Conservation (phyloP, 805 yeast species). For the Jamesozyma jinghongensis region DNA sequence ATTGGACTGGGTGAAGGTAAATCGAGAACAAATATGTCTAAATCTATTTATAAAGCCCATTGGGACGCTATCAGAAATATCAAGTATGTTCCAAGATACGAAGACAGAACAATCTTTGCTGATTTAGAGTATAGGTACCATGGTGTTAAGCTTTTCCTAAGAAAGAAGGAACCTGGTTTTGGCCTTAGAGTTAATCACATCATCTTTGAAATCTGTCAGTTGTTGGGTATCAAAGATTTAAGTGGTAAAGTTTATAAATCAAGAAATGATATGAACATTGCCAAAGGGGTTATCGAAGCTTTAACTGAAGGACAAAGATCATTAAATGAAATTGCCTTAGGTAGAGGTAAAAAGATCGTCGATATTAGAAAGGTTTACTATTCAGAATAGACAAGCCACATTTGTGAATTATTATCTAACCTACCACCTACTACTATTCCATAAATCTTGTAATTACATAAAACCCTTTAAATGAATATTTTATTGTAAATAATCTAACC, state of each 20-base stretch:
- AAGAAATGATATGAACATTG: slow-evolving; percentile 90
- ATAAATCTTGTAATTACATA: background rate
- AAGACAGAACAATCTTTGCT: slow-evolving; percentile 84
- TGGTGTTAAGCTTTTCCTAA: slow-evolving; percentile 71
- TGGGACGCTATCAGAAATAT: slow-evolving; percentile 91
- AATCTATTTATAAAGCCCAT: slow-evolving; percentile 75
- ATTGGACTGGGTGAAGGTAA: slow-evolving; percentile 94
- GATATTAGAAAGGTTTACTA: slow-evolving; percentile 89
- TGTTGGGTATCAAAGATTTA: slow-evolving; percentile 89
- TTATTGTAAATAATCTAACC: no score
- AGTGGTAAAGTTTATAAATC: slow-evolving; percentile 88
- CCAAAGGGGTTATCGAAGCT: slow-evolving; percentile 83
- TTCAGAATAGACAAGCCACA: slow-evolving; percentile 30
- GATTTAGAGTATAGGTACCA: slow-evolving; percentile 76
- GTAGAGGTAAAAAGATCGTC: slow-evolving; percentile 89
- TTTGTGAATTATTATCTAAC: no score
- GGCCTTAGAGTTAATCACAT: slow-evolving; percentile 88
- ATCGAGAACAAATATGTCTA: slow-evolving; percentile 64
- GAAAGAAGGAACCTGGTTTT: slow-evolving; percentile 86
- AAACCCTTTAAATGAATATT: no score
- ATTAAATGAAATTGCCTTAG: slow-evolving; percentile 78
- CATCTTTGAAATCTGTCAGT: slow-evolving; percentile 82
- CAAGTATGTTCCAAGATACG: slow-evolving; percentile 73
- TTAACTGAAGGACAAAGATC: slow-evolving; percentile 62
- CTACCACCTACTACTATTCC: background rate